Base-by-base conservation (phyloP, 495 filamentous ascomycete species). In the Friedmanniomyces endolithicus region DNA sequence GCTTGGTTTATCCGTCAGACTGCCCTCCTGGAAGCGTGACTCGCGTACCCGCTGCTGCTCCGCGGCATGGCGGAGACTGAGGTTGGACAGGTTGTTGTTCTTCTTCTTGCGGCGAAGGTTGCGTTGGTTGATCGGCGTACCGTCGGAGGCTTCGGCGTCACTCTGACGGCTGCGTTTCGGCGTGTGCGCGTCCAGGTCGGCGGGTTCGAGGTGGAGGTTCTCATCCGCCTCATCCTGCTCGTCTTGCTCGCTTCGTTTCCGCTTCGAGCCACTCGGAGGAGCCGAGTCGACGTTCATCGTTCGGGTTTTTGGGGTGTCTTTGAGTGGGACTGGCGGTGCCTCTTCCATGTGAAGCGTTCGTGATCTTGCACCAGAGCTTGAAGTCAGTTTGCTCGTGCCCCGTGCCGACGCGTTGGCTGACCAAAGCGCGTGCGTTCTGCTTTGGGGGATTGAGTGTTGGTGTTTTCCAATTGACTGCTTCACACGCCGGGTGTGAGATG, bases 1-100 rank as follows among this genome's bases (percentile, higher is more conserved):
- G 47, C 64, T 66, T 49, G 64, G 52, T 43, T 54, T 56, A 53
- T 66, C 64, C n/a, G 60, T 57, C 53, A 66, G 46, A 45, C 64
- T 66, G 19, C 58, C 64, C 45, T 66, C 64, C 20, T 62, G 55
- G 39, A 66, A 66, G 37, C 57, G 62, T 2, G 55, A 58, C 34
- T 52, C 56, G 22, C 55, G 41, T 19, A 33, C 33, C 23, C 22
- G 11, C 37, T 58, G 59, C n/a, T 48, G 29, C 43, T 58, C 12
- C 3, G 59, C 59, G 11, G 55, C 55, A 31, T 62, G 56, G 8
- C 59, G 31, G 12, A 62, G 55, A 29, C 58, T 62, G 16, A 58
- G n/a, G 34, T 55, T 50, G 17, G 55, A 58, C 1, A 62, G 55
- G 35, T 62, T 62, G 17, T 44, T 48, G n/a, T 39, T 17, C 19